A percentile compares a stretch with the other conserved stretches of the same genome.
phyloP scores from a whole-genome alignment of 805 yeast genomes.

The Blastobotrys parvus region DNA sequence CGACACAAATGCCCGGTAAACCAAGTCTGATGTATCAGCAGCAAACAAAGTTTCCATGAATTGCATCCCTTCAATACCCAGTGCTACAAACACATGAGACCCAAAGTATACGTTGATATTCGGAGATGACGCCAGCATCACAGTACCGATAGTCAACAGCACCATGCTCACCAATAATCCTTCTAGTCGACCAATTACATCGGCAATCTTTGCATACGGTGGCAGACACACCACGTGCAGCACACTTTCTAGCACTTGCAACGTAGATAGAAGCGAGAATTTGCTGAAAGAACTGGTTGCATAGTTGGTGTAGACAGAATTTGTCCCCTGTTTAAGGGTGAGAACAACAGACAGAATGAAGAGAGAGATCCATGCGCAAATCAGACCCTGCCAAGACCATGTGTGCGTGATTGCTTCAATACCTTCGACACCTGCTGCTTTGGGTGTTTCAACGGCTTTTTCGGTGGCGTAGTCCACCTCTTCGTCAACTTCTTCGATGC shows the following conservation, averaged over 20 bases:
- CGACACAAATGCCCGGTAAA: constrained; percentile 33
- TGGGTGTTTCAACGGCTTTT: too few relatives aligned
- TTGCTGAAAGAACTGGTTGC: constrained; percentile 35
- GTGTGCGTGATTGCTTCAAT: constrained; percentile 6
- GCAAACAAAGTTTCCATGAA: constrained; percentile 30
- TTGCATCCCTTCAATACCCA: constrained; percentile 33
- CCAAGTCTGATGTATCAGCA: constrained; percentile 33
- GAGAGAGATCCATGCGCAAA: constrained; percentile 10
- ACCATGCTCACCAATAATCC: constrained; percentile 25
- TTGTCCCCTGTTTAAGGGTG: constrained; percentile 5
- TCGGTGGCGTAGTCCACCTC: too few relatives aligned
- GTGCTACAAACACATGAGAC: constrained; percentile 32
- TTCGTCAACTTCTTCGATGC: too few relatives aligned
- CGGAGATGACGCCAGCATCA: constrained; percentile 32
- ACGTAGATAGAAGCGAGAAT: constrained; percentile 35
- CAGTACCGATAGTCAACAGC: constrained; percentile 26
- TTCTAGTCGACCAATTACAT: constrained; percentile 34
- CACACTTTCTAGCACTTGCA: constrained; percentile 33
- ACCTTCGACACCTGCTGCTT: constrained; percentile 6
- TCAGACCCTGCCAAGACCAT: constrained; percentile 7
- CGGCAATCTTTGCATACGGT: constrained; percentile 35
- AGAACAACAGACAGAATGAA: constrained; percentile 8
- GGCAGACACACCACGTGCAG: constrained; percentile 34
- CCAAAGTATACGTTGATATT: constrained; percentile 31
- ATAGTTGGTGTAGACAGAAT: constrained; percentile 24